Evolutionary conservation across 108 stramenopile genomes (phyloP), one percentile per base, ranked within the genome.

Genomic region (Skeletonema marinoi): DNA sequence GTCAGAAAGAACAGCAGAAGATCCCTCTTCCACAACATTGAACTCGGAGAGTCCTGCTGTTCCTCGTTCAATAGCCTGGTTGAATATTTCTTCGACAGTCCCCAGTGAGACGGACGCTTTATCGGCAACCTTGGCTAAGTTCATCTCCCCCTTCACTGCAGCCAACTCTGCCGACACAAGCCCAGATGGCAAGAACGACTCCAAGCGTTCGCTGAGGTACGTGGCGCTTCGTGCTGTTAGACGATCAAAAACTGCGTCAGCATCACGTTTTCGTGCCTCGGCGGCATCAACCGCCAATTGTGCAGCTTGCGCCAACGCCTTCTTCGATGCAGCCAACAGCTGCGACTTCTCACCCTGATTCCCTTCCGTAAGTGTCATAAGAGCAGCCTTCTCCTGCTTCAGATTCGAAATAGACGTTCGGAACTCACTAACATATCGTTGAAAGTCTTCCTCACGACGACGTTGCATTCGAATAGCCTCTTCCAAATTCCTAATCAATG

Each of bases 391-490:
- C 72, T 95, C 94, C 46, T 85, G 86, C 56, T 90, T 88, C 44
- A 95, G 87, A 12, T 86, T 89, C 35, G 90, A 87, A 29, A 93
- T 86, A 6, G 85, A 83, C 9, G 78, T 84, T 21, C 94, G 90
- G 71, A 92, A 95, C 68, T 95, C 92, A 54, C 74, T 75, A 21
- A 95, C 89, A 29, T 92, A 89, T 36, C 90, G 86, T 66, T 91
- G 90, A 60, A 93, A 92, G 59, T 95, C 94, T 75, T 91, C 91
- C 74, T 95, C 94, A 29, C 94, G 90, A 36, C 91, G 86, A 16
- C 92, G 88, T 80, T 95, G 94, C 93, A 93, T 93, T 65, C 86
- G 86, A 85, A 96, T 93, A 66, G 93, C 95, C 82, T 96, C 95
- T 70, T 96, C 92, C 66, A 96, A 73, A 77, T 96, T 96, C 5